Conservation (phyloP, 2,329 filamentous ascomycete genomes). For the Penicillium frequentans region DNA sequence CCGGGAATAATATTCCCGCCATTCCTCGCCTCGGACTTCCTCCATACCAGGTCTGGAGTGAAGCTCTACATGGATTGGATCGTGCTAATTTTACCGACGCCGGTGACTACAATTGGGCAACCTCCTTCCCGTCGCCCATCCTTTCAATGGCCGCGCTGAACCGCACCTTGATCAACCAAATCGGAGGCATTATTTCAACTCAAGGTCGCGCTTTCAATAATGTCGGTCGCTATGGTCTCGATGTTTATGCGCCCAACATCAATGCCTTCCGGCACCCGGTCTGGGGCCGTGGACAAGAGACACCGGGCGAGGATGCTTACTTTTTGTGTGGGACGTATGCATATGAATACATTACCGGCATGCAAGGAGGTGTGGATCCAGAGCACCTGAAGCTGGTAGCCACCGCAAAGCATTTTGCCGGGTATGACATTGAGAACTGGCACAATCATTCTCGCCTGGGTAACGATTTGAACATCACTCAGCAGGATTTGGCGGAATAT, state of each 20-base stretch:
- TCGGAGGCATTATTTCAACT: constrained; percentile 55
- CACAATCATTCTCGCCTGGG: constrained; percentile 45
- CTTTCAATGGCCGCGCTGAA: constrained; percentile 64
- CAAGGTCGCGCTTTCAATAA: constrained; percentile 68
- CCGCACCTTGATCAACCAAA: constrained; percentile 58
- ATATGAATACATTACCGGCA: constrained; percentile 53
- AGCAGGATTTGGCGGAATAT: constrained; percentile 67
- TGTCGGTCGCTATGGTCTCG: constrained; percentile 45
- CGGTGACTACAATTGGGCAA: constrained; percentile 60
- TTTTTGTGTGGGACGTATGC: constrained; percentile 51
- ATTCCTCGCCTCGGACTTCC: constrained; percentile 58
- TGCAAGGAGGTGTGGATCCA: constrained; percentile 50
- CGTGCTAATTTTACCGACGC: constrained; percentile 56
- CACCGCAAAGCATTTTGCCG: constrained; percentile 61
- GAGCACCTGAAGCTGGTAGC: constrained; percentile 47
- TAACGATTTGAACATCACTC: constrained; percentile 56
- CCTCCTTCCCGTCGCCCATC: constrained; percentile 66
- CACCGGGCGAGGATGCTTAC: constrained; percentile 57
- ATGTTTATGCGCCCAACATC: constrained; percentile 63
- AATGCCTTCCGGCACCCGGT: constrained; percentile 63
- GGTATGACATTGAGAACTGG: constrained; percentile 57
- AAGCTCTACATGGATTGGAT: constrained; percentile 62
- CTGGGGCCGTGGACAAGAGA: constrained; percentile 60
- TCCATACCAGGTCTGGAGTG: constrained; percentile 61
- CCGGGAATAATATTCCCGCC: constrained; percentile 50